A percentile compares a stretch with the other conserved stretches of the same genome.
Evolutionary conservation across 140 eudicot genomes (phyloP).

Genomic region (Flaveria floridana): DNA sequence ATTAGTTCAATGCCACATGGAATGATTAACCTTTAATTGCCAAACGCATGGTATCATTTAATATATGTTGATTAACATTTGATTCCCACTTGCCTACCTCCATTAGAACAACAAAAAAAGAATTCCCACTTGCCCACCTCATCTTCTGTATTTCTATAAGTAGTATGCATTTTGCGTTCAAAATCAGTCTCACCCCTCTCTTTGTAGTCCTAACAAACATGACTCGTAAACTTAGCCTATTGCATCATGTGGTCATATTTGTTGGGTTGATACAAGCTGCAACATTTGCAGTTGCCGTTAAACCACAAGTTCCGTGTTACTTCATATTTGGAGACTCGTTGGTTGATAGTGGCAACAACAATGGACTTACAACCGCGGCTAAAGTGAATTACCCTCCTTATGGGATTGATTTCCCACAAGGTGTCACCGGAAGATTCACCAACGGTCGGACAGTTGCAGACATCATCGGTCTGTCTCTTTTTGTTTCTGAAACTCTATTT

Average conservation of each 20-base stretch:
- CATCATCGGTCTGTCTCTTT: conserved; percentile 28
- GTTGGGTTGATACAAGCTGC: background rate
- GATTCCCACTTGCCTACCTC: conserved; percentile 21
- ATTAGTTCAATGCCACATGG: conserved; percentile 16
- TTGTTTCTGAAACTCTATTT: background rate
- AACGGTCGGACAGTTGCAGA: conserved; percentile 50
- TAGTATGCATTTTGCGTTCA: background rate
- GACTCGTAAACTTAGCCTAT: background rate
- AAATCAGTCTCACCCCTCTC: background rate
- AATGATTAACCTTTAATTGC: background rate
- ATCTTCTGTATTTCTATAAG: background rate
- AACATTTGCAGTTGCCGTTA: background rate
- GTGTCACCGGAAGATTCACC: conserved; percentile 53
- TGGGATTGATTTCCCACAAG: conserved; percentile 52
- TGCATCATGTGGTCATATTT: background rate
- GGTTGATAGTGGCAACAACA: conserved; percentile 58
- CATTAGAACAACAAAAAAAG: background rate
- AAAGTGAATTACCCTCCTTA: conserved; percentile 51
- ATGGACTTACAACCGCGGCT: conserved; percentile 28
- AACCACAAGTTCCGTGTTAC: conserved; percentile 50
- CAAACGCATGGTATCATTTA: background rate
- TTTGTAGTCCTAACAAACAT: conserved; percentile 17
- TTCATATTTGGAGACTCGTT: conserved; percentile 59
- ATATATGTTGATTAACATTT: background rate
- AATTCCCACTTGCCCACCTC: conserved; percentile 13